Base-by-base conservation (phyloP, 73 alveolate genomes). In the Paramecium biaurelia region DNA sequence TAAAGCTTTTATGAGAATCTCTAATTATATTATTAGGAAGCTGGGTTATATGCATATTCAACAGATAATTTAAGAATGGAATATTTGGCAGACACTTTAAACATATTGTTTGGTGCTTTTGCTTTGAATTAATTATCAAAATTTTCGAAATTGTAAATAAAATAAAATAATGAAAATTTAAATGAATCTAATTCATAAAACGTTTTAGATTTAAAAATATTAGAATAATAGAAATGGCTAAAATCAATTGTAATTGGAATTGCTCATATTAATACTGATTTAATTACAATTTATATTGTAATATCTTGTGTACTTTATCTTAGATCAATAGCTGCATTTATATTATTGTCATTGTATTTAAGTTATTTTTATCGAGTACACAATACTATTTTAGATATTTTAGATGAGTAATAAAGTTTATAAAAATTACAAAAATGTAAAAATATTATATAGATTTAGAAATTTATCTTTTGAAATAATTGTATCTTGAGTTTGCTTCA, bases 191-290 rank as follows among this genome's bases (percentile, higher is more conserved):
- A 35, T 10, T 34, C 59, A 21, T 28, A 74, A 37, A 37, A 74
- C 15, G 68, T 74, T 18, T 9, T 74, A 21, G 59, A 41, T 20
- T 28, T 74, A 34, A 21, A n/a, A 32, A 74, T 74, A 8, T 41
- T 74, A 74, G 74, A 79, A 6, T 47, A 79, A 42, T 43, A 41
- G 15, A 41, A 24, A 2, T 79, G 90, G 90, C 56, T 79, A 0
- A 41, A 79, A 26, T 24, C 42, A 5, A 32, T 42, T 20, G 7
- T 79, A 10, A 43, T 38, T 37, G 67, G 57, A 28, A 74, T 74
- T 4, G 87, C 90, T 45, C 70, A 79, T 79, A 41, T 79, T 21
- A 79, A 79, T 79, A 79, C 90, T 18, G 90, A 79, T 79, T 4
- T 79, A 23, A 43, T 79, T 14, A 79, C 90, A 43, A 47, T 79